Percentiles rank a stretch among this genome's conserved stretches.
phyloP scores from a whole-genome alignment of 176 grass and related monocot genomes.

The Chrysopogon serrulatus region DNA sequence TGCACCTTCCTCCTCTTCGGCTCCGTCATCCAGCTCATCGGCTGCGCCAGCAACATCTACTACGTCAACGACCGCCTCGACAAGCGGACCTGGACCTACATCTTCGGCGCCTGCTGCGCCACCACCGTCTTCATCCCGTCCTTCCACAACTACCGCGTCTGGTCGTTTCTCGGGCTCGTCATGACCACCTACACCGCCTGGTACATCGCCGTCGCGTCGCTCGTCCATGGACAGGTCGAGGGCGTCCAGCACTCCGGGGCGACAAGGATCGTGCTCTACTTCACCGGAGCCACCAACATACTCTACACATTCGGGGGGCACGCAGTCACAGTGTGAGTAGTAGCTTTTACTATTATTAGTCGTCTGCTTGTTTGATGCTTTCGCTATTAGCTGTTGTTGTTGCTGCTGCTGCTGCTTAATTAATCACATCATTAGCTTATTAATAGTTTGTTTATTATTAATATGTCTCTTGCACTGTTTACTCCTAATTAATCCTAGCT shows the following conservation, averaged over 20 bases:
- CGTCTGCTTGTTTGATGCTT: too few relatives aligned
- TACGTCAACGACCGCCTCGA: conserved; percentile 93
- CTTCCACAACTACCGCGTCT: conserved; percentile 98
- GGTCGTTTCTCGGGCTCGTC: conserved; percentile 82
- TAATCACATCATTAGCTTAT: background rate
- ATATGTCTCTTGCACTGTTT: background rate
- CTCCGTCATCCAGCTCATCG: conserved; percentile 97
- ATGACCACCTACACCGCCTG: conserved; percentile 98
- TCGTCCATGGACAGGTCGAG: conserved; percentile 71
- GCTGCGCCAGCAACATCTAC: conserved; percentile 97
- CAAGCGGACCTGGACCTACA: conserved; percentile 96
- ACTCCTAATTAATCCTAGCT: background rate
- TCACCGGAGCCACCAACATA: conserved; percentile 95
- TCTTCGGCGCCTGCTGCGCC: conserved; percentile 96
- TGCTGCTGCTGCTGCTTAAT: background rate
- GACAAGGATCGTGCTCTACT: conserved; percentile 75
- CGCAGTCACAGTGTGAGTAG: conserved; percentile 98
- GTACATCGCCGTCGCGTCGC: conserved; percentile 89
- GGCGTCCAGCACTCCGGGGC: conserved; percentile 79
- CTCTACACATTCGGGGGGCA: conserved; percentile 97
- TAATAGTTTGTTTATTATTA: too few relatives aligned
- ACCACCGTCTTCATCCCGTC: conserved; percentile 96
- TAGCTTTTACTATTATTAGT: too few relatives aligned
- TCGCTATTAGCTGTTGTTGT: too few relatives aligned
- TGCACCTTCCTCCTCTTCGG: conserved; percentile 98